Base-by-base conservation (phyloP, 129 eudicot genomes). In the Calendula officinalis region DNA sequence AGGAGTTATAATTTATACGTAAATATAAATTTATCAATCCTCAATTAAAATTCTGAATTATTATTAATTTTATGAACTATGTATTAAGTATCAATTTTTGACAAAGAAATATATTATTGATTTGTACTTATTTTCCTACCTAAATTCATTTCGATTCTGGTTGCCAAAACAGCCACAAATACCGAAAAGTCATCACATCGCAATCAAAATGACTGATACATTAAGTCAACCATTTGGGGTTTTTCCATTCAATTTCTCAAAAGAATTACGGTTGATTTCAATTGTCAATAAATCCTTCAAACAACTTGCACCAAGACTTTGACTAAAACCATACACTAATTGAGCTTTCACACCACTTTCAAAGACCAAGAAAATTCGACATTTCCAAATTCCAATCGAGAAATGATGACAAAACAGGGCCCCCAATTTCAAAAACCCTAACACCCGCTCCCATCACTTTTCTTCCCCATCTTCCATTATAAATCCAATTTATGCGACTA, bases 371-470 rank as follows among this genome's bases (percentile, higher is more conserved):
- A 35, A n/a, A 35, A 32, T 12, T 54, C 37, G 36, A 66, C 71
- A 66, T 66, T 66, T 65, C 70, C 36, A 65, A 49, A 34, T 65
- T 50, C 38, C 58, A 49, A 12, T 46, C 22, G 32, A 43, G 5
- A 59, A 60, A 60, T 57, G 35, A 60, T 60, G 50, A 11, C 5
- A 2, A 62, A 40, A 60, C 8, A 3, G 54, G 68, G 11, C 43
- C 68, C 56, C 27, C 42, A n/a, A 13, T 48, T 49, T 49, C 22
- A 5, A 45, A n/a, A 45, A 45, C 32, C 39, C 27, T 46, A 32
- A 58, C 32, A 4, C 55, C 22, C 45, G 45, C 45, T 41, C 45
- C 45, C 10, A 11, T 5, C 45, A 41, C 9, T 11, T 41, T 41
- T 41, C 45, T 41, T 41, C 10, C 10, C 8, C 45, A 5, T 6